Percentiles rank a stretch among this genome's conserved stretches.
Conservation (phyloP, 2,329 filamentous ascomycete genomes). For the Colletotrichum filicis region DNA sequence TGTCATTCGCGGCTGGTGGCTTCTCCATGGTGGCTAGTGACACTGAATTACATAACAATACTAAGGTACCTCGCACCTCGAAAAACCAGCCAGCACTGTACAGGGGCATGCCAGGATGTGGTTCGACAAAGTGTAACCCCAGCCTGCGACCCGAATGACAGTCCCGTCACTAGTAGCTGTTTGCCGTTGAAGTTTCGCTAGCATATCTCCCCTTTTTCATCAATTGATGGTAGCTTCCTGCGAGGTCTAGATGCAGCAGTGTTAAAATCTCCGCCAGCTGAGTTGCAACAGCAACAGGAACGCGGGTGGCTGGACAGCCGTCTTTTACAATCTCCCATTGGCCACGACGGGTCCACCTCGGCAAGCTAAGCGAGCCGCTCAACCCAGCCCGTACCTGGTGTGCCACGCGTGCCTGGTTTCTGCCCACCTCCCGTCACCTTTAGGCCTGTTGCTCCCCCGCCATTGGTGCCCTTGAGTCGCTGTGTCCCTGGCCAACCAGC, state of each 20-base stretch:
- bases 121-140: neutral
- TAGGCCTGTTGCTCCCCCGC: neutral
- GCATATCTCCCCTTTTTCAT: neutral
- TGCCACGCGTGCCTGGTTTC: neutral
- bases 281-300: neutral
- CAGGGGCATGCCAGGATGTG: neutral
- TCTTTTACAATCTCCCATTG: neutral
- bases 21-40: no score
- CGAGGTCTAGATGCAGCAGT: neutral
- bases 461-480: neutral
- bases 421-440: neutral
- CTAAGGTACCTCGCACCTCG: no score
- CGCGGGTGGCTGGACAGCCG: neutral
- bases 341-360: neutral
- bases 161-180: neutral
- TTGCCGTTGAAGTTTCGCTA: neutral
- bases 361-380: neutral
- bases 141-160: neutral
- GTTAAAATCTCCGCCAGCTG: neutral
- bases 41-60: neutral
- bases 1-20: neutral
- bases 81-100: neutral
- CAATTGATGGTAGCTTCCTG: neutral
- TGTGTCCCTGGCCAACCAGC: slow-evolving; percentile 14
- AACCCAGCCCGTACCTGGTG: neutral